Percentiles rank a stretch among this genome's conserved stretches.
Evolutionary conservation across 129 eudicot genomes (phyloP).

Genomic region (Lactuca sativa): DNA sequence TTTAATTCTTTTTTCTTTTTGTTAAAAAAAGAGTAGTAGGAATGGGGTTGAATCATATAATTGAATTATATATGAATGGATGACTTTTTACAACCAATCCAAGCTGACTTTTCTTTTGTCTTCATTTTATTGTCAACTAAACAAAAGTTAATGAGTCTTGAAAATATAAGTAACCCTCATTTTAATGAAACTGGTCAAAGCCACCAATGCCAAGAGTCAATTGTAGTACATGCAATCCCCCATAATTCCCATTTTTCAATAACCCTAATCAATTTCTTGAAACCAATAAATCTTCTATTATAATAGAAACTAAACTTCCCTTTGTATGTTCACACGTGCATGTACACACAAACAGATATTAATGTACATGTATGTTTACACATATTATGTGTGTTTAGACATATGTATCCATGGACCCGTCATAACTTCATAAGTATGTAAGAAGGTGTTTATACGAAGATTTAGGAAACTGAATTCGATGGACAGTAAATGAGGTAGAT

Average conservation of each 20-base stretch:
- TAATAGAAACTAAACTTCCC: neutral
- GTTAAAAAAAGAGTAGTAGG: neutral
- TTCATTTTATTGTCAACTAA: slow-evolving; percentile 36
- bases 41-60: neutral
- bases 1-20: no score
- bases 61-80: slow-evolving; percentile 18
- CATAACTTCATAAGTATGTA: no score
- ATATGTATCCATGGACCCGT: neutral
- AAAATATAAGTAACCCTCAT: slow-evolving; percentile 31
- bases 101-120: slow-evolving; percentile 31
- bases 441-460: no score
- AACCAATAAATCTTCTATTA: slow-evolving; percentile 19
- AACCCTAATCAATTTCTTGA: slow-evolving; percentile 17
- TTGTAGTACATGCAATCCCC: slow-evolving; percentile 36
- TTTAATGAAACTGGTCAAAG: slow-evolving; percentile 37
- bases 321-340: neutral
- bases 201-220: slow-evolving; percentile 44
- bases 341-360: neutral
- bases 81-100: slow-evolving; percentile 13
- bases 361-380: neutral
- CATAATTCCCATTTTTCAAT: slow-evolving; percentile 35
- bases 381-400: neutral
- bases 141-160: slow-evolving; percentile 24
- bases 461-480: no score
- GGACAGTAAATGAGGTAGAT: no score